Base-by-base conservation (phyloP, 495 filamentous ascomycete species). In the Letharia lupina region DNA sequence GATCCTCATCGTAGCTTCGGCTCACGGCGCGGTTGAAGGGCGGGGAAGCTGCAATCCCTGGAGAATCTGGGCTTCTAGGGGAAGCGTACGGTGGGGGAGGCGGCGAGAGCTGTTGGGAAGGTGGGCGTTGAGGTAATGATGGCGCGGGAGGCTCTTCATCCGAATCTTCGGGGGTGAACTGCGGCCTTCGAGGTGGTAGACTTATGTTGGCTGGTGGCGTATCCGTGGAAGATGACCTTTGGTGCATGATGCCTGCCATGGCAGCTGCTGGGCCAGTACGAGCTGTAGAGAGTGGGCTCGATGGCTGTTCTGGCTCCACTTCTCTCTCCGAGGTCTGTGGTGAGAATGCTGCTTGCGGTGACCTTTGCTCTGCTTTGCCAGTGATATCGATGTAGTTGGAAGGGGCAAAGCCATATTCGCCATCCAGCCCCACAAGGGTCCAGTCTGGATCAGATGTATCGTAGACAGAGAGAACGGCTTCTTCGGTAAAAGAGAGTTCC, bases 331-430 rank as follows among this genome's bases (percentile, higher is more conserved):
- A 63, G 28, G 28, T 52, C 42, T 60, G 57, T 28, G 69, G 59
- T 37, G 75, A 75, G 20, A 72, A 47, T 52, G 71, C 65, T 60
- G 76, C 68, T n/a, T 70, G 65, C 28, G 74, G 71, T 58, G 71
- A 70, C 28, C 41, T 42, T 44, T 57, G 48, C 35, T 70, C 67
- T 13, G 66, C 62, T 47, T 67, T 57, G 16, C 66, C 77, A 20
- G 78, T 61, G 54, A 88, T 76, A 67, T 97, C 91, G 65, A 98
- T 97, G 75, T 99, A 99, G 76, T 96, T 98, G 61, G 93, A 85
- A n/a, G 94, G 94, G 37, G 89, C 94, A 76, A 98, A 99, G 63
- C 94, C 94, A 80, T 86, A 99, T 69, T 96, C 91, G 15, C 86
- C 84, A 70, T 91, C 85, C 56, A 84, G 78, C 1, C 93, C 93